phyloP scores from a whole-genome alignment of 1,139 yeast genomes.

The Pneumocystis carinii region DNA sequence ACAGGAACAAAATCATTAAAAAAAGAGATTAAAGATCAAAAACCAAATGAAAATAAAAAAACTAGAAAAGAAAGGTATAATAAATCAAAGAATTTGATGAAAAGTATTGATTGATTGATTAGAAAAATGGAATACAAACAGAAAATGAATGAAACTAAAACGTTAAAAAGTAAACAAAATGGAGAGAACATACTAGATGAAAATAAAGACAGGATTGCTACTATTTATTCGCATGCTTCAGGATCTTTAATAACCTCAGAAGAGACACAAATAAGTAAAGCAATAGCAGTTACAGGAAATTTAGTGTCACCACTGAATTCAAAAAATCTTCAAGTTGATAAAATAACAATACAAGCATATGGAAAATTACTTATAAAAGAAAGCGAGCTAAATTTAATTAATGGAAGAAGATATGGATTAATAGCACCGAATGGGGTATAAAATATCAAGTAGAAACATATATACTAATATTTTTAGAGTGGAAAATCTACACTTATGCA shows the following conservation, averaged over 20 bases:
- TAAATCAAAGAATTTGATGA: background rate
- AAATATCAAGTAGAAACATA: background rate
- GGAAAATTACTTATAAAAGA: conserved; percentile 95
- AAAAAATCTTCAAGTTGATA: conserved; percentile 12
- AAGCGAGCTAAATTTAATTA: conserved; percentile 78
- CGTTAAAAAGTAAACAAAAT: background rate
- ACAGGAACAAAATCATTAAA: conserved; percentile 6
- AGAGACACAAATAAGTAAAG: conserved; percentile 11
- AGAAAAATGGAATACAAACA: background rate
- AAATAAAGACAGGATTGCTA: background rate
- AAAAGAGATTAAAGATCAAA: conserved; percentile 2
- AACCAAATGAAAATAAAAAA: background rate
- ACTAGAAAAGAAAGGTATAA: background rate
- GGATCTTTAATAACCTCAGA: conserved; percentile 10
- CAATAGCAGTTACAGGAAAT: conserved; percentile 13
- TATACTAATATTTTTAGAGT: conserved; percentile 19
- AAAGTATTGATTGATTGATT: background rate
- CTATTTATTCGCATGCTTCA: conserved; percentile 12
- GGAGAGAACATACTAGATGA: background rate
- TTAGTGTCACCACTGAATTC: conserved; percentile 12
- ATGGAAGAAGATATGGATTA: conserved; percentile 91
- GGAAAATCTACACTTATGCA: conserved; percentile 93
- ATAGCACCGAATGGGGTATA: conserved; percentile 94
- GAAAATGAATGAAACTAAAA: background rate
- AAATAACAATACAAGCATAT: conserved; percentile 12